phyloP scores from a whole-genome alignment of 1,284 basidiomycete species.

The Pisolithus thermaeus region DNA sequence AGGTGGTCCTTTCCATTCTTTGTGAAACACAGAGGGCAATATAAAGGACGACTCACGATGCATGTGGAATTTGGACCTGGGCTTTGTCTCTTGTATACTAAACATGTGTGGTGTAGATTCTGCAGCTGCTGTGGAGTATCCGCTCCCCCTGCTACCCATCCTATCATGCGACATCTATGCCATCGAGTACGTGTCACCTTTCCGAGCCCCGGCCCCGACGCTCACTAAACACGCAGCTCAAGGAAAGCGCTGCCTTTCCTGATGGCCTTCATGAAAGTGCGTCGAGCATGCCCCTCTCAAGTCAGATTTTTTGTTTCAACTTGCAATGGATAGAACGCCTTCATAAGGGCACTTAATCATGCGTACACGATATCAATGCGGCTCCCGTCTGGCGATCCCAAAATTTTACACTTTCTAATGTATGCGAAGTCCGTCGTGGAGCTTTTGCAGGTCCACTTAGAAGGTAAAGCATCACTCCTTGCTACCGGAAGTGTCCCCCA shows the following conservation, averaged over 20 bases:
- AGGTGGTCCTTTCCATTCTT: background rate
- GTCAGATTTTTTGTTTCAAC: no score
- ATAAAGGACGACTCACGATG: no score
- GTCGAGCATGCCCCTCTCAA: no score
- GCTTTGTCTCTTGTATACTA: no score
- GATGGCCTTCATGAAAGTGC: slow-evolving; percentile 8
- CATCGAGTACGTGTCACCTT: no score
- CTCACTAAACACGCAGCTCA: background rate
- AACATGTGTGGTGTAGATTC: no score
- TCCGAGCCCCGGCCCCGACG: background rate
- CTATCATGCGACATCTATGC: no score
- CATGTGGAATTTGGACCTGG: no score
- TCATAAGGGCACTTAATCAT: slow-evolving; percentile 8
- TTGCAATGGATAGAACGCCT: no score
- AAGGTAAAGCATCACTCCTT: background rate
- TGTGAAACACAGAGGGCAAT: no score
- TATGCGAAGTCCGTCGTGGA: background rate
- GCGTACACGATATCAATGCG: slow-evolving; percentile 1
- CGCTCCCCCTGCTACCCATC: no score
- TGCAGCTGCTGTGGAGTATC: no score
- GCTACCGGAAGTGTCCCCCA: background rate
- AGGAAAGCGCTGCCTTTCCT: slow-evolving; percentile 2
- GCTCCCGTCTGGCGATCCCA: background rate
- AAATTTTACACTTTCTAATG: background rate
- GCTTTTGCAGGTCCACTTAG: background rate